Evolutionary conservation across 495 filamentous ascomycete species (phyloP), one percentile per base, ranked within the genome.

Genomic region (Melanomma pulvis-pyrius): DNA sequence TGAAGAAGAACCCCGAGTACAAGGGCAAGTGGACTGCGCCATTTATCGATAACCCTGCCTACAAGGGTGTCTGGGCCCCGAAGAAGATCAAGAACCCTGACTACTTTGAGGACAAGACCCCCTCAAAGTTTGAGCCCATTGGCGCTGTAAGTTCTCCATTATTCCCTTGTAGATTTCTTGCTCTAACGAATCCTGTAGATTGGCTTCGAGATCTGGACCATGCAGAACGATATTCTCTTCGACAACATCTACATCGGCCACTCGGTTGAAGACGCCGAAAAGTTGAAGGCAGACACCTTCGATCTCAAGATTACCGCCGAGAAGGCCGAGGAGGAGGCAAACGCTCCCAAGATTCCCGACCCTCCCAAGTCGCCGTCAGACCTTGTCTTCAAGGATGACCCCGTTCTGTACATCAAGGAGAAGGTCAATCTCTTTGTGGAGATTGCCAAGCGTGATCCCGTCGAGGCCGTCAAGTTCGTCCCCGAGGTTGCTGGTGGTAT

Each of bases 161-260:
- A n/a, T n/a, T n/a, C n/a, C n/a, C n/a, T n/a, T n/a, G n/a, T n/a
- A n/a, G n/a, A n/a, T n/a, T n/a, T n/a, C n/a, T n/a, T n/a, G n/a
- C 41, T 46, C 61, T 74, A 64, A 32, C 63, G 34, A 22, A 8
- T 15, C 17, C 36, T 58, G 44, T 74, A 92, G 88, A 91, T 97
- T 82, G 93, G 94, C 72, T 97, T 97, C 72, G 96, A 98, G 80
- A 91, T 98, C 81, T 98, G 94, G 94, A 98, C 96, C 72, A 98
- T 98, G 94, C 94, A 97, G 76, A 96, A 88, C 79, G 90, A 97
- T 78, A 97, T 98, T 69, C 88, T 97, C 71, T 99, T 99, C 74
- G 92, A 98, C 87, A 99, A 99, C 88, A 92, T 99, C 85, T 99
- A 98, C 86, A 90, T 99, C 79, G 96, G 96, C 69, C 96, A 99